Evolutionary conservation across 805 yeast genomes (phyloP).

Genomic region (Zygoascus tannicola): DNA sequence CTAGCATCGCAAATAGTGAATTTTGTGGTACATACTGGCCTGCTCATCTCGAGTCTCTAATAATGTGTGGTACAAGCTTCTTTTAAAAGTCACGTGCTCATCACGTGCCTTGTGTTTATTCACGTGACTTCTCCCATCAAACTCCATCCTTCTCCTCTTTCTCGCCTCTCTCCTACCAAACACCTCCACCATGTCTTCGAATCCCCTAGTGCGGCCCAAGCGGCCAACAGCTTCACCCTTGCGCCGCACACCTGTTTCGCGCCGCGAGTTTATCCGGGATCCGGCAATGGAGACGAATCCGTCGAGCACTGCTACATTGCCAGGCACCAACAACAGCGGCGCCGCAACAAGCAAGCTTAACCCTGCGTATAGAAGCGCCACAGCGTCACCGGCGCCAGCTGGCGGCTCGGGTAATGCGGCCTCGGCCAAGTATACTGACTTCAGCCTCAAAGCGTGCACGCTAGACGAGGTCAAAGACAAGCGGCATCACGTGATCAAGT

Average conservation of each 20-base stretch:
- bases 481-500: conserved; percentile 72
- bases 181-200: conserved; percentile 6
- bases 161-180: conserved; percentile 1
- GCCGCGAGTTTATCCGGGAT: conserved; percentile 3
- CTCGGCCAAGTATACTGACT: conserved; percentile 28
- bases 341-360: not conserved
- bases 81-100: too few species aligned
- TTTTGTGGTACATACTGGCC: too few species aligned
- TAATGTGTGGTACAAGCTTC: too few species aligned
- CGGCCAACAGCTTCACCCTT: conserved; percentile 9
- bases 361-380: too few species aligned
- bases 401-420: not conserved
- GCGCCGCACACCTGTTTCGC: conserved; percentile 9
- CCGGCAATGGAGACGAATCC: not conserved
- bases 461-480: conserved; percentile 61
- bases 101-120: too few species aligned
- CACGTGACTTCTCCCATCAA: too few species aligned
- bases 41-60: too few species aligned
- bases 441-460: conserved; percentile 63
- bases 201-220: conserved; percentile 11
- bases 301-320: not conserved
- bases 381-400: too few species aligned
- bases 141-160: too few species aligned
- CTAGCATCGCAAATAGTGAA: too few species aligned
- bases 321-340: not conserved